These are phyloP conservation scores for Triglochin maritima DNA, from an alignment of 106 monocot genomes.

Conservation along the genomic window DNA sequence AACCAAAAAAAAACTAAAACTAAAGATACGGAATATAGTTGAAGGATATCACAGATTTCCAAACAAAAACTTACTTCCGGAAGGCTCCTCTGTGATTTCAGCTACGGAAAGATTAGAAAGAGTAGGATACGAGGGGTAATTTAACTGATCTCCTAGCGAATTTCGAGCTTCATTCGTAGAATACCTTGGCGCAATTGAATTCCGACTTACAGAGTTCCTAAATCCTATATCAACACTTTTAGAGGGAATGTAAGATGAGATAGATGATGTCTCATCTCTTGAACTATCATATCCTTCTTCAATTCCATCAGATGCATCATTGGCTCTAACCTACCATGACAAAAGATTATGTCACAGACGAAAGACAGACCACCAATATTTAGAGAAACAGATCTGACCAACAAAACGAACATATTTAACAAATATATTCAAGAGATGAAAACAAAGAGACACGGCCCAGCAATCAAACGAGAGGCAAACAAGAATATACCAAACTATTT, in stretches of 20 bases:
- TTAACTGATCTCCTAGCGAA: constrained; percentile 31
- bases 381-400: no score
- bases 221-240: constrained; percentile 41
- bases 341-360: background rate
- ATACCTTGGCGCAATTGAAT: constrained; percentile 42
- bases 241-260: constrained; percentile 71
- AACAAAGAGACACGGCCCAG: no score
- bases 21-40: background rate
- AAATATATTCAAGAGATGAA: no score
- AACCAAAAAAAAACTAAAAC: background rate
- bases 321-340: constrained; percentile 48
- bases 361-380: background rate
- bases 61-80: constrained; percentile 30
- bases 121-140: constrained; percentile 33
- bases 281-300: constrained; percentile 97
- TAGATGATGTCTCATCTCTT: constrained; percentile 89
- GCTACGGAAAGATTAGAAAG: constrained; percentile 63
- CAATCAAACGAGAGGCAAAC: no score
- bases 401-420: no score
- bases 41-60: background rate
- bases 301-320: constrained; percentile 54
- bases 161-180: constrained; percentile 30
- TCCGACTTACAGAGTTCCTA: constrained; percentile 55
- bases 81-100: constrained; percentile 51
- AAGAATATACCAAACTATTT: no score